phyloP scores from a whole-genome alignment of 768 basidiomycete species.

The Leccinum truebloodii region DNA sequence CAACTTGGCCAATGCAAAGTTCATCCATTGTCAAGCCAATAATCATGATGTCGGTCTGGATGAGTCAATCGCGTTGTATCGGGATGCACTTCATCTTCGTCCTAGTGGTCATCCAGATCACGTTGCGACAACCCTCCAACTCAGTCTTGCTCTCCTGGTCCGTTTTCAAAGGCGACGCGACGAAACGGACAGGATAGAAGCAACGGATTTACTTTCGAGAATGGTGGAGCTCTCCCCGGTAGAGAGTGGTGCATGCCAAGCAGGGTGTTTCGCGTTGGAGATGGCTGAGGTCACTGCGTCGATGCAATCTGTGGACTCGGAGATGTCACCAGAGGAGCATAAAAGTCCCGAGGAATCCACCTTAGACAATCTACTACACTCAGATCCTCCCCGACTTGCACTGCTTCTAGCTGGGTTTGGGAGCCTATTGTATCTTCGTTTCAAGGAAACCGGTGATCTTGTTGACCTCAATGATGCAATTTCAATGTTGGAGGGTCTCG shows the following conservation, averaged over 20 bases:
- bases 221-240: background rate
- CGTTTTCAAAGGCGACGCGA: background rate
- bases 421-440: background rate
- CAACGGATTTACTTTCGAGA: background rate
- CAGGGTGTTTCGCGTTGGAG: background rate
- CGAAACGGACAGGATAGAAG: background rate
- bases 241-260: background rate
- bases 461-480: background rate
- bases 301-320: background rate
- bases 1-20: background rate
- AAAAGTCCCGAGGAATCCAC: background rate
- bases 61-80: background rate
- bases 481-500: background rate
- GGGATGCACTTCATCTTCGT: background rate
- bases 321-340: background rate
- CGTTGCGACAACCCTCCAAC: background rate
- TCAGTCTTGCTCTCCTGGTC: background rate
- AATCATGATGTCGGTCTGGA: background rate
- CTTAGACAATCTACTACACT: background rate
- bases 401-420: background rate
- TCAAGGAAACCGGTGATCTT: background rate
- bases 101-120: background rate
- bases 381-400: background rate
- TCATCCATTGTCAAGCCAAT: background rate
- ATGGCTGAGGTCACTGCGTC: background rate